A percentile compares a stretch with the other conserved stretches of the same genome.
phyloP scores from a whole-genome alignment of 495 filamentous ascomycete species.

The Hyaloscypha hepaticicola region DNA sequence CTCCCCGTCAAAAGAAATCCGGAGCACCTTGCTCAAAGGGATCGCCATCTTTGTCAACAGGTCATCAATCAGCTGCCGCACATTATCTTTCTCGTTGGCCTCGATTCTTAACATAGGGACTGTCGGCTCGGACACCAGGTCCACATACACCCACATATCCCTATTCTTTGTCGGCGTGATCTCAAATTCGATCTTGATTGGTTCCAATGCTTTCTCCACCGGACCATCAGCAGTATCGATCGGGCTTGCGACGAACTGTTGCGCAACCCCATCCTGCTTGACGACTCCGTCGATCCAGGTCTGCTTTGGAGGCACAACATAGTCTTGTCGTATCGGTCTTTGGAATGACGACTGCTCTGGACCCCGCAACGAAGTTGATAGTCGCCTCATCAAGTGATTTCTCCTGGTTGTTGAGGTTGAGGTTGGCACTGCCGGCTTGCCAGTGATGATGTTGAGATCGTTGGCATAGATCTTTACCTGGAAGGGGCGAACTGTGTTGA shows the following conservation, averaged over 20 bases:
- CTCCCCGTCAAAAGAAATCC: neutral
- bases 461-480: slow-evolving; percentile 47
- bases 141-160: neutral
- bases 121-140: neutral
- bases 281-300: slow-evolving; percentile 49
- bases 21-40: neutral
- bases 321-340: slow-evolving; percentile 38
- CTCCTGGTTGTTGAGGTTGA: slow-evolving; percentile 26
- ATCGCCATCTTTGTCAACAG: slow-evolving; percentile 1
- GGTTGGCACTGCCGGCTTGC: slow-evolving; percentile 35
- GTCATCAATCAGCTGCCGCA: neutral
- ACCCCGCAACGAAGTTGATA: slow-evolving; percentile 5
- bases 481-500: slow-evolving; percentile 34
- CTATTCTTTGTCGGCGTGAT: slow-evolving; percentile 8
- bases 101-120: neutral
- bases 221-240: slow-evolving; percentile 48
- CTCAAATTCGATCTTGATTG: slow-evolving; percentile 35
- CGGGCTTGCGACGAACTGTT: slow-evolving; percentile 47
- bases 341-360: neutral
- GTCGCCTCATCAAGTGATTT: neutral
- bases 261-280: slow-evolving; percentile 33
- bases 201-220: slow-evolving; percentile 40
- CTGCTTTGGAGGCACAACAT: slow-evolving; percentile 45
- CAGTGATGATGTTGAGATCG: slow-evolving; percentile 49
- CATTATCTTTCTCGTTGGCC: neutral